Conservation (phyloP, 2,329 filamentous ascomycete genomes). For the Rutstroemia sp. region DNA sequence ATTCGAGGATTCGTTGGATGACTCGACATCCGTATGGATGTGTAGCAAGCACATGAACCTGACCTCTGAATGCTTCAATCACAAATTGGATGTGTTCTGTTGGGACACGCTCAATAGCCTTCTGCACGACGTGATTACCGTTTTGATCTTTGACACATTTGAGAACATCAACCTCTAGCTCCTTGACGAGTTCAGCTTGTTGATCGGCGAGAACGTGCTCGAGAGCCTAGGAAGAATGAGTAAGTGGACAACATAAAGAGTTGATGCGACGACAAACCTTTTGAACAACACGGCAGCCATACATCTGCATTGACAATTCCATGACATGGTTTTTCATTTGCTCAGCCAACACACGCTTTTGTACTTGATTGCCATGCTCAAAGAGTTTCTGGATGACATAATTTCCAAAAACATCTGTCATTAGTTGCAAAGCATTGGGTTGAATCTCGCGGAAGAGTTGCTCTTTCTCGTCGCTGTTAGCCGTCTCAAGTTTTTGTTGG, state of each 20-base stretch:
- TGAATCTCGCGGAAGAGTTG: slow-evolving; percentile 82
- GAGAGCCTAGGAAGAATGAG: slow-evolving; percentile 52
- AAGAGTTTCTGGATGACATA: slow-evolving; percentile 98
- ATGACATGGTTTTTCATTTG: slow-evolving; percentile 84
- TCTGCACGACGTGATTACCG: slow-evolving; percentile 95
- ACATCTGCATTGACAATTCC: slow-evolving; percentile 77
- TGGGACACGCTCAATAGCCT: slow-evolving; percentile 77
- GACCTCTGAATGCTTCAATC: slow-evolving; percentile 68
- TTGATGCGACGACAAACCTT: slow-evolving; percentile 50
- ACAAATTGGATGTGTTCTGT: slow-evolving; percentile 77
- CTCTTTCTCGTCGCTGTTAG: slow-evolving; percentile 94
- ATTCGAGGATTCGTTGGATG: slow-evolving; percentile 84
- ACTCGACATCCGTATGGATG: slow-evolving; percentile 89
- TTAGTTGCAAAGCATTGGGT: slow-evolving; percentile 75
- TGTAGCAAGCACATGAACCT: slow-evolving; percentile 65
- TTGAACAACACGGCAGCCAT: slow-evolving; percentile 92
- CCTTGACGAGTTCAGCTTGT: slow-evolving; percentile 74
- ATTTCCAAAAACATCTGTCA: slow-evolving; percentile 96
- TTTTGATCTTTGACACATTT: slow-evolving; percentile 80
- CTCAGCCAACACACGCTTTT: slow-evolving; percentile 80
- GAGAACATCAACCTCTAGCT: slow-evolving; percentile 70
- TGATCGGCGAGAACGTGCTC: slow-evolving; percentile 90
- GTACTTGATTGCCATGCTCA: slow-evolving; percentile 86
- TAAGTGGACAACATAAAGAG: neutral
- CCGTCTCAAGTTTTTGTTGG: slow-evolving; percentile 82